A percentile compares a stretch with the other conserved stretches of the same genome.
Conservation (phyloP, 2,329 filamentous ascomycete species). For the Colletotrichum phormii region DNA sequence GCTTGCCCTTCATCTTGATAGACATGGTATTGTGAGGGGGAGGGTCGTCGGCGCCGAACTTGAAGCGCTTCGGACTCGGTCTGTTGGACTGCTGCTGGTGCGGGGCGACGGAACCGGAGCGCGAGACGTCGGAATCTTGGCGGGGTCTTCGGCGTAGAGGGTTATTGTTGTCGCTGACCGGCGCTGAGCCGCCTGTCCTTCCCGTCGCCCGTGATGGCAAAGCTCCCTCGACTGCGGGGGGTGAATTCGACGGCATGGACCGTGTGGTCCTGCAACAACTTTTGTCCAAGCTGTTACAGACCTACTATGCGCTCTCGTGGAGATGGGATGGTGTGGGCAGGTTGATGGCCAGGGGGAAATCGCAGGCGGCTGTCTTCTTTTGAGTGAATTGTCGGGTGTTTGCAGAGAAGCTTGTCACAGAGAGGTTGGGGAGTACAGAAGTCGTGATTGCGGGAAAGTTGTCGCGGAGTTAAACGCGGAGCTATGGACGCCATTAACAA, state of each 20-base stretch:
- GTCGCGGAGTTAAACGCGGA: constrained; percentile 36
- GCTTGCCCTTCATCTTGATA: constrained; percentile 52
- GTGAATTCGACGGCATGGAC: constrained; percentile 38
- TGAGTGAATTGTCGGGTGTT: constrained; percentile 3
- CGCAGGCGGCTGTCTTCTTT: background rate
- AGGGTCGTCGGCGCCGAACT: constrained; percentile 24
- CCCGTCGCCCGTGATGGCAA: constrained; percentile 37
- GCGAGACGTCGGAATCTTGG: constrained; percentile 48
- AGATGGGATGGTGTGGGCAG: background rate
- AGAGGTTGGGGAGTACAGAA: background rate
- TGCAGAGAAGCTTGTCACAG: background rate
- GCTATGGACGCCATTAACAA: constrained; percentile 28
- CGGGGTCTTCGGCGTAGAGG: constrained; percentile 54
- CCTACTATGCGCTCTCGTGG: constrained; percentile 20
- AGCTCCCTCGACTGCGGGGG: constrained; percentile 37
- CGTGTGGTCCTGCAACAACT: constrained; percentile 38
- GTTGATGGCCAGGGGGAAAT: background rate
- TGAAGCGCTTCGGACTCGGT: constrained; percentile 38
- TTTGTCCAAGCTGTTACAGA: constrained; percentile 37
- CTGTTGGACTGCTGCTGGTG: constrained; percentile 30
- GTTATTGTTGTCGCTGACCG: constrained; percentile 42
- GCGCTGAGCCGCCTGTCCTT: constrained; percentile 28
- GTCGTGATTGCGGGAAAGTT: constrained; percentile 20
- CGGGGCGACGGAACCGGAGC: constrained; percentile 39
- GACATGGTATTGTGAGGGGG: constrained; percentile 32